Evolutionary conservation across 2,329 filamentous ascomycete genomes (phyloP).

Genomic region (Fusarium sp.): DNA sequence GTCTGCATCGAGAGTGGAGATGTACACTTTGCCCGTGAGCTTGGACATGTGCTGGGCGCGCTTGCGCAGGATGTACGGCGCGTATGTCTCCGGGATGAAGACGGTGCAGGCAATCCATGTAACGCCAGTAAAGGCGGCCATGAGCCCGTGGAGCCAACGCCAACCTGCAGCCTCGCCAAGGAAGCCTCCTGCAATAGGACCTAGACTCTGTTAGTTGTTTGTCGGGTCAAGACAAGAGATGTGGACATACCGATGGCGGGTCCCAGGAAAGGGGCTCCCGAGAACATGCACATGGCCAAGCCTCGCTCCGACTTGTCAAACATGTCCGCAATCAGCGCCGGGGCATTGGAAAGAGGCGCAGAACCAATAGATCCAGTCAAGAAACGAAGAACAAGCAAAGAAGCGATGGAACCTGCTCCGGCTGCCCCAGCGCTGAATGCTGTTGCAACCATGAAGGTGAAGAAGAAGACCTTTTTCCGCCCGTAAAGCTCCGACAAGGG

Average conservation of each 20-base stretch:
- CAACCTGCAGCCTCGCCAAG: slow-evolving; percentile 64
- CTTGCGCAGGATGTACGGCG: slow-evolving; percentile 37
- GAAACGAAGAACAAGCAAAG: slow-evolving; percentile 49
- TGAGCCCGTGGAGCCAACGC: slow-evolving; percentile 57
- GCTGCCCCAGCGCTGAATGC: slow-evolving; percentile 70
- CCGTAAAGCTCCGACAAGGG: slow-evolving; percentile 72
- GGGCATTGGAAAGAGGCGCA: slow-evolving; percentile 4
- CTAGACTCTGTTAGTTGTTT: not conserved
- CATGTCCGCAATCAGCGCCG: slow-evolving; percentile 5
- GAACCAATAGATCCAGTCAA: not conserved
- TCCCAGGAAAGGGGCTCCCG: slow-evolving; percentile 54
- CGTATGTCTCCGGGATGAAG: slow-evolving; percentile 52
- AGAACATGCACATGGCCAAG: slow-evolving; percentile 63
- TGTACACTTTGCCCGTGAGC: slow-evolving; percentile 36
- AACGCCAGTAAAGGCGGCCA: slow-evolving; percentile 54
- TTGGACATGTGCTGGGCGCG: slow-evolving; percentile 36
- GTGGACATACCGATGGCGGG: slow-evolving; percentile 11
- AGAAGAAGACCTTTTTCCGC: slow-evolving; percentile 65
- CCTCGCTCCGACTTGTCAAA: slow-evolving; percentile 60
- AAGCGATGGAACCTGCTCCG: slow-evolving; percentile 63
- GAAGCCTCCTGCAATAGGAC: slow-evolving; percentile 68
- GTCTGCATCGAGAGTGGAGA: slow-evolving; percentile 55
- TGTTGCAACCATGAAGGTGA: slow-evolving; percentile 64
- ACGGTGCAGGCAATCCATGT: slow-evolving; percentile 50
- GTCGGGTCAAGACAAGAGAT: accelerated